Conservation (phyloP, 1,139 yeast genomes). For the Pichia kudriavzevii region DNA sequence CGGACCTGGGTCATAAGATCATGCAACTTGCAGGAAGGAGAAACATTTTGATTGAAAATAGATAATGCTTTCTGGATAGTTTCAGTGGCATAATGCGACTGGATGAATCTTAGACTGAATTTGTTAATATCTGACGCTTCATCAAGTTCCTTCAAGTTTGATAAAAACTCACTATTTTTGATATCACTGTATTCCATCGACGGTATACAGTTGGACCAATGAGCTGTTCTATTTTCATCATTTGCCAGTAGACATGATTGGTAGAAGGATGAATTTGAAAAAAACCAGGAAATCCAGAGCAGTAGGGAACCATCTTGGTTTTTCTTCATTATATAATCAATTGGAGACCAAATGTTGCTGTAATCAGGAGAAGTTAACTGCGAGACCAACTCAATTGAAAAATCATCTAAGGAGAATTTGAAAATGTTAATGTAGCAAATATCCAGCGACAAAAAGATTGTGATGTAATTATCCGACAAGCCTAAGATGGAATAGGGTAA, state of each 20-base stretch:
- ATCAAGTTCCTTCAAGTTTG: constrained; percentile 9
- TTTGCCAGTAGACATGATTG: constrained; percentile 15
- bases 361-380: constrained; percentile 13
- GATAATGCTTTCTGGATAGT: constrained; percentile 27
- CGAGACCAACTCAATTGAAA: constrained; percentile 4
- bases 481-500: constrained; percentile 17
- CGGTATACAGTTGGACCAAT: constrained; percentile 7
- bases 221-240: constrained; percentile 5
- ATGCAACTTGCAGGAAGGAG: constrained; percentile 20
- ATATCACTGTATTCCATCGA: constrained; percentile 6
- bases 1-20: constrained; percentile 7
- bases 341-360: constrained; percentile 13
- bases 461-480: constrained; percentile 13
- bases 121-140: constrained; percentile 23
- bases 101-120: constrained; percentile 36
- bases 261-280: constrained; percentile 14
- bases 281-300: constrained; percentile 22
- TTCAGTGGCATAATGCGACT: constrained; percentile 38
- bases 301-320: constrained; percentile 5
- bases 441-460: constrained; percentile 34
- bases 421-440: constrained; percentile 36
- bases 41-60: constrained; percentile 22
- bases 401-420: constrained; percentile 11
- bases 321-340: constrained; percentile 6
- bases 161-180: constrained; percentile 9